These are phyloP conservation scores for Puccinellia tenuiflora DNA, from an alignment of 176 grass and related monocot genomes.

Conservation along the genomic window DNA sequence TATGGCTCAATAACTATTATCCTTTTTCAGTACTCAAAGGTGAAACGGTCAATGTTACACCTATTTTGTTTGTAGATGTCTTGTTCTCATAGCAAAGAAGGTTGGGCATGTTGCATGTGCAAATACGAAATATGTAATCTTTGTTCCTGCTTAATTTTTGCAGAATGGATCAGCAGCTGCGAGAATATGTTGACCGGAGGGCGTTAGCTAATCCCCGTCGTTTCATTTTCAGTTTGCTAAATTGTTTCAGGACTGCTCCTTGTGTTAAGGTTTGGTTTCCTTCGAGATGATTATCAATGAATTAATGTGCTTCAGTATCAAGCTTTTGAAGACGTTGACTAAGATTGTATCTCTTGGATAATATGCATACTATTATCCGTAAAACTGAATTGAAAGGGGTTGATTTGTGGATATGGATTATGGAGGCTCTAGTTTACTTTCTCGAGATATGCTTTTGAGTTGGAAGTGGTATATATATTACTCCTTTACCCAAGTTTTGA, in stretches of 20 bases:
- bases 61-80: not conserved
- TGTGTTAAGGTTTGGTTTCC: not conserved
- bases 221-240: not conserved
- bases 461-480: not conserved
- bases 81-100: not conserved
- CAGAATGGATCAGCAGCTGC: constrained; percentile 18
- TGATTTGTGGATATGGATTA: not conserved
- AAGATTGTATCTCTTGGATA: not conserved
- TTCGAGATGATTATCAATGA: not conserved
- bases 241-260: not conserved
- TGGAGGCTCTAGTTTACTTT: constrained; percentile 4
- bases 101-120: not conserved
- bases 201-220: not conserved
- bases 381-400: not conserved
- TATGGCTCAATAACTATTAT: not conserved
- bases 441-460: not conserved
- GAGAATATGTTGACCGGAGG: not conserved
- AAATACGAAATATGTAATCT: not conserved
- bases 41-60: not conserved
- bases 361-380: constrained; percentile 1
- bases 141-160: not conserved
- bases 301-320: not conserved
- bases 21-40: not conserved
- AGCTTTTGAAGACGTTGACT: not conserved
- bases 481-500: not conserved